Evolutionary conservation across 2,329 filamentous ascomycete genomes (phyloP), one percentile per base, ranked within the genome.

Genomic region (Cytospora mali): DNA sequence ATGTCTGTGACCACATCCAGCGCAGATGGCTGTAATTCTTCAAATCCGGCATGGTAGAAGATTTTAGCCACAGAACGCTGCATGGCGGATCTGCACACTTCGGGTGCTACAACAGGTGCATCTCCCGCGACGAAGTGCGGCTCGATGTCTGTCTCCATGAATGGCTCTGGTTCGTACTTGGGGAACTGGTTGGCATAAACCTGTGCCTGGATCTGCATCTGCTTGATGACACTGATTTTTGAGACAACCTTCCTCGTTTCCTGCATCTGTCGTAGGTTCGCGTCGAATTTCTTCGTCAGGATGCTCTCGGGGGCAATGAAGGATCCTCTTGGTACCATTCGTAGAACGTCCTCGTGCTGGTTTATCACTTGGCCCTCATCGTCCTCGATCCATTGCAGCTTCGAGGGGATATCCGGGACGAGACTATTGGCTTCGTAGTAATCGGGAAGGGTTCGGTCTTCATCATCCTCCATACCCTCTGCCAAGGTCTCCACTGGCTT

Each of bases 191-290:
- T 99, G 71, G 93, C 91, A 73, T 99, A 99, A 73, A 96, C 91
- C 84, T 97, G 95, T 57, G 93, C 92, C 75, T 99, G 95, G 59
- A 98, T 87, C 77, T 99, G 95, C 95, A 99, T 99, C 78, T 99
- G 95, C 79, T 98, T 99, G 74, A 99, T 95, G 66, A 99, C 92
- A 55, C 92, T 89, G 73, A 99, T 97, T 77, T 98, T 99, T 13
- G 93, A 93, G 71, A 93, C 96, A 31, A 99, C 84, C 73, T 97
- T 98, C 69, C 95, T 85, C 0, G 95, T 99, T 71, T 98, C 94
- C 75, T 99, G 95, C 83, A 99, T 93, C 73, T 97, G 93, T 65
- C 87, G 87, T 76, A 98, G 92, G 70, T 99, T 99, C 61, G 88
- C 86, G 69, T 97, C 92, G 76, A 99, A 89, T 73, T 89, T 94